phyloP scores from a whole-genome alignment of 345 rosid species.

The Boechera stricta region DNA sequence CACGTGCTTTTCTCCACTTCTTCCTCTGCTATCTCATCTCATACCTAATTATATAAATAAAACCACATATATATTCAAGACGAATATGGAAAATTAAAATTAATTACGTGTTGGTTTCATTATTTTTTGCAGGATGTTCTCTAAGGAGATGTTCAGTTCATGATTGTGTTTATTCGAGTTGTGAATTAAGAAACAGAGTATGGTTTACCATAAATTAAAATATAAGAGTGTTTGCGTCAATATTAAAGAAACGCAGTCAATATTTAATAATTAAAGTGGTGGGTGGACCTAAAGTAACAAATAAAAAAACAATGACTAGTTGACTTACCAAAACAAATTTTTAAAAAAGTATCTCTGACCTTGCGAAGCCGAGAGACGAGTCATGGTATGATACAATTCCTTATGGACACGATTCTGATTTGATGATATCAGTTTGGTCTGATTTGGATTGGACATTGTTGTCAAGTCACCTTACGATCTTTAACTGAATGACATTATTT shows the following conservation, averaged over 20 bases:
- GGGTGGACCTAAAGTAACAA: not conserved
- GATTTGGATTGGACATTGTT: too few species aligned
- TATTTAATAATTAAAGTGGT: not conserved
- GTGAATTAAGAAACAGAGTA: not conserved
- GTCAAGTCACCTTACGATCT: too few species aligned
- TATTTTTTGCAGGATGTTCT: not conserved
- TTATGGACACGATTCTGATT: too few species aligned
- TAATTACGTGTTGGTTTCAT: not conserved
- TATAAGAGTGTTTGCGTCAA: too few species aligned
- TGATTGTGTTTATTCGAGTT: not conserved
- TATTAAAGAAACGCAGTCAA: not conserved
- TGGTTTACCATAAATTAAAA: not conserved
- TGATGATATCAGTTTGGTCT: too few species aligned
- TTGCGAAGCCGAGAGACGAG: too few species aligned
- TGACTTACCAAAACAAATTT: not conserved
- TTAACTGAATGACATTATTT: too few species aligned
- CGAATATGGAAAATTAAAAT: not conserved
- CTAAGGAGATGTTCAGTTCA: not conserved
- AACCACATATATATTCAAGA: not conserved
- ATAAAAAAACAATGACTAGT: not conserved
- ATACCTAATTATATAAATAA: not conserved
- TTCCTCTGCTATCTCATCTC: conserved; percentile 29
- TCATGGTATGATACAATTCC: too few species aligned
- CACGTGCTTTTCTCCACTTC: conserved; percentile 30
- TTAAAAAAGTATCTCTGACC: too few species aligned